Percentiles rank a stretch among this genome's conserved stretches.
Evolutionary conservation across 805 yeast species (phyloP).

Genomic region (Millerago galiae): DNA sequence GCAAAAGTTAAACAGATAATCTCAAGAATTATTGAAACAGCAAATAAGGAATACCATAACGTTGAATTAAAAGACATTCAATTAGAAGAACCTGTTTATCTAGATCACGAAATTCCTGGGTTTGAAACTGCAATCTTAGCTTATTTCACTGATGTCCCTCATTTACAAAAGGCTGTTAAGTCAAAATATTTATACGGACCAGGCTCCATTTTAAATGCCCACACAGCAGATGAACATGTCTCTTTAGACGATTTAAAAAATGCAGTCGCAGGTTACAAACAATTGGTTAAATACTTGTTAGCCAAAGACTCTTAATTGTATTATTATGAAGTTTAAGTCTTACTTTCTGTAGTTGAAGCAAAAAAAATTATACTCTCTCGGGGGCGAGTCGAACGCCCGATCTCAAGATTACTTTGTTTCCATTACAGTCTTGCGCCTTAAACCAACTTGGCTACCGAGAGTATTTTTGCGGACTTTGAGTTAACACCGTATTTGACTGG

Average conservation of each 20-base stretch:
- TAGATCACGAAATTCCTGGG: conserved; percentile 57
- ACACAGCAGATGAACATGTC: conserved; percentile 50
- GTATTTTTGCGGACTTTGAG: background rate
- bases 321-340: too few relatives aligned
- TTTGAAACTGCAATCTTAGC: conserved; percentile 47
- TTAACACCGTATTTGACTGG: too few relatives aligned
- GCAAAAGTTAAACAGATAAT: conserved; percentile 29
- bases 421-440: conserved; percentile 21
- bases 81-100: conserved; percentile 29
- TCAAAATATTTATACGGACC: conserved; percentile 57
- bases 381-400: conserved; percentile 21
- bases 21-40: conserved; percentile 27
- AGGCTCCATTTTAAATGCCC: conserved; percentile 57
- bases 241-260: conserved; percentile 37
- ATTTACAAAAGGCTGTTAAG: conserved; percentile 25
- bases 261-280: conserved; percentile 49
- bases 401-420: conserved; percentile 14
- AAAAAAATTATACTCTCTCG: conserved; percentile 12
- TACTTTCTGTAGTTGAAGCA: background rate
- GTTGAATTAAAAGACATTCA: conserved; percentile 17
- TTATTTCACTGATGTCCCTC: conserved; percentile 49
- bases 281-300: conserved; percentile 14
- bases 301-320: background rate
- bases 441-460: conserved; percentile 22
- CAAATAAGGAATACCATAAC: conserved; percentile 19